phyloP scores from a whole-genome alignment of 1,284 basidiomycete species.

The Schizophyllum commune region DNA sequence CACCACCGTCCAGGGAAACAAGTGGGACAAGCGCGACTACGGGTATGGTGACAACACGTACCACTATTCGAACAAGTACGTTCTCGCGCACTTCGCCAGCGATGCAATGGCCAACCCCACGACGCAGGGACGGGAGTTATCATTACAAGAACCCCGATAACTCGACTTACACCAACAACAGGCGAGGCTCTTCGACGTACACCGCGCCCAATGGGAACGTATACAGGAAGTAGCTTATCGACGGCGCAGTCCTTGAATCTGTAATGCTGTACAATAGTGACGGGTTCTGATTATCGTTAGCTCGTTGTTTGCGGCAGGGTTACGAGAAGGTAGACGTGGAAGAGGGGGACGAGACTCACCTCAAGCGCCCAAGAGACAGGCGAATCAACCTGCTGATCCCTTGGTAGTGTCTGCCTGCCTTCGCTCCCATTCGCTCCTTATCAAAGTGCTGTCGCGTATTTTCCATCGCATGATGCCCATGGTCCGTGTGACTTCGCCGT shows the following conservation, averaged over 20 bases:
- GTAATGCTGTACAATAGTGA: too few species aligned
- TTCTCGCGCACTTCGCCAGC: background rate
- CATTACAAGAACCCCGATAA: slow-evolving; percentile 15
- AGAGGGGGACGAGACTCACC: background rate
- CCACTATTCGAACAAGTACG: slow-evolving; percentile 3
- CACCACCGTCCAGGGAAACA: background rate
- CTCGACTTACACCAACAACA: slow-evolving; percentile 14
- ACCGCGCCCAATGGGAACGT: background rate
- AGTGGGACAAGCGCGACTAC: background rate
- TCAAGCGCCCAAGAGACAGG: background rate
- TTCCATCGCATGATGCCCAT: slow-evolving; percentile 53
- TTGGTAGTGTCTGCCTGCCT: slow-evolving; percentile 10
- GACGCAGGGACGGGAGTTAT: slow-evolving; percentile 3
- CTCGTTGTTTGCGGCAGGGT: too few species aligned
- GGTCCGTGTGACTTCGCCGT: slow-evolving; percentile 25
- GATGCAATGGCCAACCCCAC: slow-evolving; percentile 1
- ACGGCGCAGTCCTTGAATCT: too few species aligned
- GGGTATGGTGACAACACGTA: background rate
- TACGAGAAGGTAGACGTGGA: too few species aligned
- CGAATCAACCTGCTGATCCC: slow-evolving; percentile 6
- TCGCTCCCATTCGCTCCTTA: slow-evolving; percentile 33
- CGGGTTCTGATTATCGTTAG: too few species aligned
- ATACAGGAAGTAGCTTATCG: background rate
- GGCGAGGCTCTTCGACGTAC: slow-evolving; percentile 8
- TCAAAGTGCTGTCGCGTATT: slow-evolving; percentile 31